Evolutionary conservation across 1,284 basidiomycete species (phyloP), one percentile per base, ranked within the genome.

Genomic region (Somion occarium): DNA sequence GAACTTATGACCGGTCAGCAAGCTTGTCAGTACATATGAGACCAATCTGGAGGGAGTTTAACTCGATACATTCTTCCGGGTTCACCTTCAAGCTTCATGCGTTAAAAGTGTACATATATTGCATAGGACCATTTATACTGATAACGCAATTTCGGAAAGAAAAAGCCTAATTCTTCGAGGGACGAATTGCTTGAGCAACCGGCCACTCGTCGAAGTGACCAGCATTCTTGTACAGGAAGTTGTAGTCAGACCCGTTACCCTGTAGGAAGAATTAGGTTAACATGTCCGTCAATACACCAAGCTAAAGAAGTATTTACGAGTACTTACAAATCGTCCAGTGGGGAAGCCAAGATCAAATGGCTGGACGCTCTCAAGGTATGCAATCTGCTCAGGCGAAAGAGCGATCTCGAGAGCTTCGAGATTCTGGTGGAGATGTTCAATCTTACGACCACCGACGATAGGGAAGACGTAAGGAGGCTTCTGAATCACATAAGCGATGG

Each of bases 381-480:
- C 53, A 50, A 79, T 71, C 5, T 78, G 77, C 30, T 70, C 69
- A 0, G 57, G 45, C 4, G 64, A 65, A 26, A 80, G 66, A 1
- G 59, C 51, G 38, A 80, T 68, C 5, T 68, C 62, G n/a, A 80
- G 68, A 0, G 73, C 74, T 38, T 75, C 66, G 30, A 78, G 54
- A 55, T 79, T 79, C 12, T 63, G 65, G 11, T 66, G 23, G 0
- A 80, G 59, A 18, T 80, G 73, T 44, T 75, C 71, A 44, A 73
- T 61, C 55, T 77, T 78, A 43, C 77, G 68, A 0, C 74, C 75
- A 1, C 78, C 76, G 18, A 71, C 0, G n/a, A n/a, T n/a, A n/a
- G n/a, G n/a, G n/a, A n/a, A n/a, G n/a, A n/a, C n/a, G n/a, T n/a
- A n/a, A n/a, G 73, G 66, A 0, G 68, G 58, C 55, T 76, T 76